A percentile compares a stretch with the other conserved stretches of the same genome.
Conservation (phyloP, 495 filamentous ascomycete genomes). For the Talaromyces wortmannii region DNA sequence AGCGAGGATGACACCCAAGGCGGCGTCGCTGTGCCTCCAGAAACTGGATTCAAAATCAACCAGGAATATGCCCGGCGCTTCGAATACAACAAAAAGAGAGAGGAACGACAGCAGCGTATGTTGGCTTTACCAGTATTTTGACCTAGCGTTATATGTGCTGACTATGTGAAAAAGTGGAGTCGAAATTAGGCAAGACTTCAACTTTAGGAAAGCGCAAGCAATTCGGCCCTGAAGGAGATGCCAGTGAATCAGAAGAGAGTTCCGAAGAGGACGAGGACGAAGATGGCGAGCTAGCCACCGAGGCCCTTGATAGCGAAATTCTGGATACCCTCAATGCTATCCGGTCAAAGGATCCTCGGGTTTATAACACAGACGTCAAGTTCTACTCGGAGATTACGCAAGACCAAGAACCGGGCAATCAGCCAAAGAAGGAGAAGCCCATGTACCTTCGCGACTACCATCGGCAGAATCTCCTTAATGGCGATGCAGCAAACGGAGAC, state of each 20-base stretch:
- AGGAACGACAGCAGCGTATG: slow-evolving; percentile 76
- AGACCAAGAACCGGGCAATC: slow-evolving; percentile 14
- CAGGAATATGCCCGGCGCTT: slow-evolving; percentile 83
- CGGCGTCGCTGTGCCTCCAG: slow-evolving; percentile 28
- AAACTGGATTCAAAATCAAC: slow-evolving; percentile 69
- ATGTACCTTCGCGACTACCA: slow-evolving; percentile 90
- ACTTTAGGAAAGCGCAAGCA: slow-evolving; percentile 18
- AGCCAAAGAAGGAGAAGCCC: slow-evolving; percentile 65
- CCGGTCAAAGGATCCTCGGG: slow-evolving; percentile 76
- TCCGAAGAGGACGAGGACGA: slow-evolving; percentile 84
- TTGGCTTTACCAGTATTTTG: slow-evolving; percentile 9
- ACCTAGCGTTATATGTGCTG: neutral
- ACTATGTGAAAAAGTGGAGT: slow-evolving; percentile 55
- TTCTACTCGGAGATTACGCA: slow-evolving; percentile 68
- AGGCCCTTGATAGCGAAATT: slow-evolving; percentile 79
- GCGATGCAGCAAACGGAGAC: slow-evolving; percentile 47
- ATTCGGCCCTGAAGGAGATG: slow-evolving; percentile 26
- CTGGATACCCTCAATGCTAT: slow-evolving; percentile 79
- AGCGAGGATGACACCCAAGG: slow-evolving; percentile 50
- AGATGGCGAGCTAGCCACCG: slow-evolving; percentile 72
- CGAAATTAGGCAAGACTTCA: slow-evolving; percentile 64
- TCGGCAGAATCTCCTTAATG: slow-evolving; percentile 70
- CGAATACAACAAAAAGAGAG: slow-evolving; percentile 93
- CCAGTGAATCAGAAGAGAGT: slow-evolving; percentile 39
- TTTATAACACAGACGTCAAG: slow-evolving; percentile 71